A percentile compares a stretch with the other conserved stretches of the same genome.
phyloP scores from a whole-genome alignment of 805 yeast species.

The Millerozyma acaciae region DNA sequence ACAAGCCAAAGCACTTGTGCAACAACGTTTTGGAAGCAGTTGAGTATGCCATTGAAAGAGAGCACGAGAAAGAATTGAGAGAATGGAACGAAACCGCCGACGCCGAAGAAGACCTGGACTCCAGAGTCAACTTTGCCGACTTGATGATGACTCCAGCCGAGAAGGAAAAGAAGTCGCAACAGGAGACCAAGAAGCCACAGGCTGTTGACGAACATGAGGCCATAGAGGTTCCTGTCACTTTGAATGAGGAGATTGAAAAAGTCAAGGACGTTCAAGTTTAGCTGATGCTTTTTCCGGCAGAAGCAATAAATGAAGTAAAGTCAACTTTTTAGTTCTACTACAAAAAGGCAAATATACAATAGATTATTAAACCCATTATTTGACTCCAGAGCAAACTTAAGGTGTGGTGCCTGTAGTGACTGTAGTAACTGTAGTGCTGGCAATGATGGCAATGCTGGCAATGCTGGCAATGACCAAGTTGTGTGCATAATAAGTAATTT shows the following conservation, averaged over 20 bases:
- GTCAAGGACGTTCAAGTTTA: conserved; percentile 29
- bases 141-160: conserved; percentile 45
- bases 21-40: conserved; percentile 80
- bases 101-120: conserved; percentile 19
- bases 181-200: conserved; percentile 7
- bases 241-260: conserved; percentile 40
- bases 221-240: conserved; percentile 47
- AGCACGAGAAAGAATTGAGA: conserved; percentile 63
- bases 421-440: too few species aligned
- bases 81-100: conserved; percentile 65
- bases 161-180: conserved; percentile 11
- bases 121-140: conserved; percentile 41
- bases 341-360: too few species aligned
- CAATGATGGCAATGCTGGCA: too few species aligned
- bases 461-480: too few species aligned
- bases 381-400: too few species aligned
- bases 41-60: conserved; percentile 77
- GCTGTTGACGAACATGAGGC: conserved; percentile 38
- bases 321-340: too few species aligned
- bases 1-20: conserved; percentile 71
- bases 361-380: too few species aligned
- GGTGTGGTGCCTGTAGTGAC: too few species aligned
- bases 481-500: too few species aligned
- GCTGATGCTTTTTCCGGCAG: neutral
- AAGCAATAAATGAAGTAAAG: too few species aligned